Percentiles rank a stretch among this genome's conserved stretches.
These are phyloP conservation scores for Neurospora tetraspora DNA, from an alignment of 495 filamentous ascomycete species.

Conservation along the genomic window DNA sequence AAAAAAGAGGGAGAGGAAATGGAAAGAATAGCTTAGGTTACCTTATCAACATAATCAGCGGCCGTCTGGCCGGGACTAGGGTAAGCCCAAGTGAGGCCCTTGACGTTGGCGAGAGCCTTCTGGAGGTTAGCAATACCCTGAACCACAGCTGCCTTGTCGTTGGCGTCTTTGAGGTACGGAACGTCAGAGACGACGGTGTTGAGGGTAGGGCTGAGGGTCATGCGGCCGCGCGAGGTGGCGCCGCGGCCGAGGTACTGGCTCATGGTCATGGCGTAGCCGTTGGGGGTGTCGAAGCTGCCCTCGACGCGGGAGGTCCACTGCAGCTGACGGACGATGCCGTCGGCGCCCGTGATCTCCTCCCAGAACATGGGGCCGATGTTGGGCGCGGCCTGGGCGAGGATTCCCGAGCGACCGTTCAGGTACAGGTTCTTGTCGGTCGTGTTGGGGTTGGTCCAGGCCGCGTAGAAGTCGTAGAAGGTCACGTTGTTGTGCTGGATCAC, in stretches of 20 bases:
- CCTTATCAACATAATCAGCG: conserved; percentile 41
- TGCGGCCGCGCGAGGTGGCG: conserved; percentile 48
- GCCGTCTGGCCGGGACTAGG: conserved; percentile 43
- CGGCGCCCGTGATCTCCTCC: conserved; percentile 48
- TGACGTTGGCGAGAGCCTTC: conserved; percentile 40
- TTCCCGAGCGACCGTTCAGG: conserved; percentile 42
- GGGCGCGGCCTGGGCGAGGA: conserved; percentile 60
- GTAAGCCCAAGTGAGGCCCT: conserved; percentile 42
- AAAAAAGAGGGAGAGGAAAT: neutral
- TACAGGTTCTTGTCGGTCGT: conserved; percentile 25
- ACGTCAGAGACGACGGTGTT: conserved; percentile 42
- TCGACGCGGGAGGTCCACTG: conserved; percentile 59
- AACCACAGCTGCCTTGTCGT: conserved; percentile 42
- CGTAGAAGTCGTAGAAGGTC: conserved; percentile 55
- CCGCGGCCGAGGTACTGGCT: conserved; percentile 58
- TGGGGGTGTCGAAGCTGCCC: conserved; percentile 32
- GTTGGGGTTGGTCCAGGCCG: conserved; percentile 41
- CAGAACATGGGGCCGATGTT: conserved; percentile 55
- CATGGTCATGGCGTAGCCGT: conserved; percentile 46
- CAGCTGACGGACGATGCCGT: conserved; percentile 55
- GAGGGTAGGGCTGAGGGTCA: conserved; percentile 49
- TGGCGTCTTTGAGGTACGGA: conserved; percentile 44
- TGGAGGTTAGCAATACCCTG: conserved; percentile 51
- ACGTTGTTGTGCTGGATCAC: conserved; percentile 52
- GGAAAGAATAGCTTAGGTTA: too few relatives aligned